Conservation (phyloP, 148 eudicot species). For the Persicaria maculosa region DNA sequence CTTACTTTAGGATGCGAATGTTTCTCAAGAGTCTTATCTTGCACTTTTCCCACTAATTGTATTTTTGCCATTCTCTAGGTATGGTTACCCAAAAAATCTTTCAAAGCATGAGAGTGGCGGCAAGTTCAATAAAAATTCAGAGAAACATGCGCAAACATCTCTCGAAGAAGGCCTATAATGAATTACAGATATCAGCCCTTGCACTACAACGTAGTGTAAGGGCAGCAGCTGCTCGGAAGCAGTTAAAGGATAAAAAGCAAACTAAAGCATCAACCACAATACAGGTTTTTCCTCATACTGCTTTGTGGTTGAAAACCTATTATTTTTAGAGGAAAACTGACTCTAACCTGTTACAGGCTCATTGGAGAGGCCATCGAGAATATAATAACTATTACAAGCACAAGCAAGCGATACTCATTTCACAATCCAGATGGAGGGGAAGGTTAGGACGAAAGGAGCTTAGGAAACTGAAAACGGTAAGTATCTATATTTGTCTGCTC, state of each 20-base stretch:
- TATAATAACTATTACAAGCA: conserved; percentile 54
- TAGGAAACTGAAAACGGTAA: conserved; percentile 66
- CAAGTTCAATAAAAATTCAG: conserved; percentile 75
- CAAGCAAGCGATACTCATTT: conserved; percentile 44
- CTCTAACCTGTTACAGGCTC: conserved; percentile 39
- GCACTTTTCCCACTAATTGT: background rate
- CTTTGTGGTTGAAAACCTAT: conserved; percentile 1
- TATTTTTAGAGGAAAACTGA: background rate
- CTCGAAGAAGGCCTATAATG: conserved; percentile 43
- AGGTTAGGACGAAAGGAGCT: conserved; percentile 68
- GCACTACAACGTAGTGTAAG: conserved; percentile 61
- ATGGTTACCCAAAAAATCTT: conserved; percentile 51
- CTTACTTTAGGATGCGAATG: background rate
- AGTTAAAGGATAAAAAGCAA: conserved; percentile 54
- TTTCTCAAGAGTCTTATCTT: background rate
- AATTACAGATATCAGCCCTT: conserved; percentile 40
- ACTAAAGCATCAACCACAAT: conserved; percentile 52
- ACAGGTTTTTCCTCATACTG: conserved; percentile 44
- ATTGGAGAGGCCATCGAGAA: conserved; percentile 63
- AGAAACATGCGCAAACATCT: conserved; percentile 54
- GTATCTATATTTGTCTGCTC: conserved; percentile 11
- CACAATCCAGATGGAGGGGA: conserved; percentile 87
- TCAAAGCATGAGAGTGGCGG: conserved; percentile 50
- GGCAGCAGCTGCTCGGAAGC: conserved; percentile 57
- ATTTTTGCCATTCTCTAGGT: conserved; percentile 31